Conservation (phyloP, 441 rosid species). For the Erodium texanum region DNA sequence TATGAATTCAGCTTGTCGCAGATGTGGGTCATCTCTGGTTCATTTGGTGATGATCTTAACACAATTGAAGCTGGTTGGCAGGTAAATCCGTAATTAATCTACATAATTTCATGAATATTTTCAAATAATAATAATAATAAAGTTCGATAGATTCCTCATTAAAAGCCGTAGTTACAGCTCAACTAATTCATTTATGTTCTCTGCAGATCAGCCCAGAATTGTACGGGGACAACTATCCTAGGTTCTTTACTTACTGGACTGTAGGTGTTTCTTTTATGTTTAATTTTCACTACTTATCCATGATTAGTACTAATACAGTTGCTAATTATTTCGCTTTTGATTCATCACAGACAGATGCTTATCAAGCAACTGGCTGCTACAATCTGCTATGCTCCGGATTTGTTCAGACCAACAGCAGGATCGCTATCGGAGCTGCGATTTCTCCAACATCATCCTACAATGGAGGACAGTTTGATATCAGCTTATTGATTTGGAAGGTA, state of each 20-base stretch:
- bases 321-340: neutral
- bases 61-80: conserved; percentile 99
- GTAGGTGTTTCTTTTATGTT: conserved; percentile 36
- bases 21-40: conserved; percentile 93
- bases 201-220: conserved; percentile 92
- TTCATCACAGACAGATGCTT: conserved; percentile 65
- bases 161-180: conserved; percentile 12
- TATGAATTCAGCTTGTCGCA: conserved; percentile 93
- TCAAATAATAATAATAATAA: too few relatives aligned
- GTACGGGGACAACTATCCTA: conserved; percentile 83
- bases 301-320: too few relatives aligned
- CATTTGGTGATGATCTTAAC: conserved; percentile 82
- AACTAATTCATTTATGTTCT: conserved; percentile 17
- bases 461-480: conserved; percentile 89
- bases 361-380: conserved; percentile 96
- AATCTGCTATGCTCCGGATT: conserved; percentile 95
- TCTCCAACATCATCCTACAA: conserved; percentile 78
- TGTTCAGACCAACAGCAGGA: conserved; percentile 72
- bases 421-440: conserved; percentile 94
- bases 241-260: conserved; percentile 97
- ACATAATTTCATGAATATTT: neutral
- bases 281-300: neutral
- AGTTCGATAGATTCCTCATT: too few relatives aligned
- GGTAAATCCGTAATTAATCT: conserved; percentile 23
- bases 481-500: conserved; percentile 69